phyloP scores from a whole-genome alignment of 805 yeast species.

The Lipomyces orientalis region DNA sequence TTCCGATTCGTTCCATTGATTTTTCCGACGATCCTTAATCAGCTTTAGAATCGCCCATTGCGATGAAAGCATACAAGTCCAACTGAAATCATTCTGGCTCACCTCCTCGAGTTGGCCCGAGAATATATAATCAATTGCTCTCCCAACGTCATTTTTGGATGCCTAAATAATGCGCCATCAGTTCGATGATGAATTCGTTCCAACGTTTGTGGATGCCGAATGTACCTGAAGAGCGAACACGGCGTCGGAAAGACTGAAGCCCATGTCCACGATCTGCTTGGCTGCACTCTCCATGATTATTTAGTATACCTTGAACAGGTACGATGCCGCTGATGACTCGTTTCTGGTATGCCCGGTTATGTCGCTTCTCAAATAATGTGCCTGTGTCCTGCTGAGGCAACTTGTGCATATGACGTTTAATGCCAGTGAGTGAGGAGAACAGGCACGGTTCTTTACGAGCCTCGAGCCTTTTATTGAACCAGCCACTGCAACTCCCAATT shows the following conservation, averaged over 20 bases:
- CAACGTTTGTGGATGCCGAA: not conserved
- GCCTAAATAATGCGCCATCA: constrained; percentile 21
- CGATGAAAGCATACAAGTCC: not conserved
- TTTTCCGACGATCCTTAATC: constrained; percentile 14
- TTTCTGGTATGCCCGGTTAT: too few relatives aligned
- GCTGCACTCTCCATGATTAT: constrained; percentile 23
- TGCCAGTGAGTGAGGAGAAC: too few relatives aligned
- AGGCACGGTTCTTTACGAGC: too few relatives aligned
- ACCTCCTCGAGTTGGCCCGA: constrained; percentile 33
- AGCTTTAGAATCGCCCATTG: not conserved
- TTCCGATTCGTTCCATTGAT: constrained; percentile 22
- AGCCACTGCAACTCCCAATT: not conserved
- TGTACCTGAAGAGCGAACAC: constrained; percentile 40
- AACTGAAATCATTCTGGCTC: not conserved
- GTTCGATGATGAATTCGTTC: not conserved
- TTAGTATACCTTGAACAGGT: not conserved
- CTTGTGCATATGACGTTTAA: too few relatives aligned
- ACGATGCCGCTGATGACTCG: too few relatives aligned
- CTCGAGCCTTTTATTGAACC: not conserved
- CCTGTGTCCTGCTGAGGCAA: too few relatives aligned
- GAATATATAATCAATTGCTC: constrained; percentile 44
- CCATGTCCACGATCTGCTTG: constrained; percentile 43
- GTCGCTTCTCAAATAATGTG: too few relatives aligned
- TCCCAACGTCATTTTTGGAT: constrained; percentile 39
- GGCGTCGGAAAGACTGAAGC: constrained; percentile 42